Percentiles rank a stretch among this genome's conserved stretches.
phyloP scores from a whole-genome alignment of 495 filamentous ascomycete genomes.

The Hypoxylon fragiforme region DNA sequence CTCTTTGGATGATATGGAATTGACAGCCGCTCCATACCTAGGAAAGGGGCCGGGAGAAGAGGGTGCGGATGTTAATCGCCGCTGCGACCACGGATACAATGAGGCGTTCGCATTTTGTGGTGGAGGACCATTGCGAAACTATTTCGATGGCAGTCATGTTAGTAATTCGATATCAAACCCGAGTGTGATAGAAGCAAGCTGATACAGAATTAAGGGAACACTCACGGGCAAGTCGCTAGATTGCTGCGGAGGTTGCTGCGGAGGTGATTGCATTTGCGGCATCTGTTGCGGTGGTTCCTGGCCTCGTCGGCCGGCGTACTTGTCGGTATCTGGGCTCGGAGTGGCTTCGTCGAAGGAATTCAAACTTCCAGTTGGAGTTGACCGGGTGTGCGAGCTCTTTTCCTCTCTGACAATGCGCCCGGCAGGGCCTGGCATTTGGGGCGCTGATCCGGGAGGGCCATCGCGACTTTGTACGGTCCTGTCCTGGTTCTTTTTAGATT shows the following conservation, averaged over 20 bases:
- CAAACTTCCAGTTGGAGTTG: constrained; percentile 60
- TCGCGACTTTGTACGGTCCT: constrained; percentile 51
- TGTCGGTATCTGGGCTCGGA: constrained; percentile 55
- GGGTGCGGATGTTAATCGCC: constrained; percentile 80
- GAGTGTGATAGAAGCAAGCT: neutral
- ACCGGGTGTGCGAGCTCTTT: constrained; percentile 48
- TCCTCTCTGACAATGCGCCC: constrained; percentile 51
- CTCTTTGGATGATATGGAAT: constrained; percentile 89
- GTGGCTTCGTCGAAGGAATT: constrained; percentile 54
- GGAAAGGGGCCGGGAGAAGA: constrained; percentile 88
- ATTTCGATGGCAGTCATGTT: constrained; percentile 9
- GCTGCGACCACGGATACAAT: constrained; percentile 95
- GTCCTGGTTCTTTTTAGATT: constrained; percentile 67
- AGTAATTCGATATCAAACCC: constrained; percentile 9
- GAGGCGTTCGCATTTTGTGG: constrained; percentile 54
- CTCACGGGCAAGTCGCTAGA: constrained; percentile 55
- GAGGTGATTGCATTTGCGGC: constrained; percentile 18
- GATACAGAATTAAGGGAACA: constrained; percentile 14
- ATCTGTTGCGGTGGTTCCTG: constrained; percentile 35
- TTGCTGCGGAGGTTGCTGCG: constrained; percentile 31
- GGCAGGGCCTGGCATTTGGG: constrained; percentile 42
- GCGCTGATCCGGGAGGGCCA: constrained; percentile 43
- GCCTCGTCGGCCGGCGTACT: constrained; percentile 43
- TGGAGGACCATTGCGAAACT: constrained; percentile 54
- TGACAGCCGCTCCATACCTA: constrained; percentile 95